phyloP scores from a whole-genome alignment of 2,329 filamentous ascomycete genomes.

The Penicillium palitans region DNA sequence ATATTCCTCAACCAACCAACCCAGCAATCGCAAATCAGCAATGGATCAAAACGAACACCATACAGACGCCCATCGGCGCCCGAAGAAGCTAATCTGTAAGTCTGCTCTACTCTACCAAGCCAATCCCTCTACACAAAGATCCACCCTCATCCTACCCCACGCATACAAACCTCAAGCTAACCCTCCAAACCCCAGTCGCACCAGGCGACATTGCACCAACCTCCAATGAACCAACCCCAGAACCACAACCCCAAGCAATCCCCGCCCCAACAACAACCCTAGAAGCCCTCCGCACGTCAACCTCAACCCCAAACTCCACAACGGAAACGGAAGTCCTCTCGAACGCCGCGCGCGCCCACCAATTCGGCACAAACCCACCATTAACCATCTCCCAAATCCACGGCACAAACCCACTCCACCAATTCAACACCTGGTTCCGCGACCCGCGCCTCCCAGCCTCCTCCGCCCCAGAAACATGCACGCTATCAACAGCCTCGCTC shows the following conservation, averaged over 20 bases:
- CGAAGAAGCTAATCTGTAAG: conserved; percentile 46
- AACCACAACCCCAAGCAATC: conserved; percentile 9
- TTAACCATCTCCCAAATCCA: conserved; percentile 45
- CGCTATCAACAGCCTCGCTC: conserved; percentile 78
- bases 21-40: background rate
- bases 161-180: conserved; percentile 13
- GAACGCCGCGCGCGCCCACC: conserved; percentile 44
- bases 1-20: conserved; percentile 4
- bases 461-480: conserved; percentile 82
- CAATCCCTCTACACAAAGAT: background rate
- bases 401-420: conserved; percentile 63
- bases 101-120: background rate
- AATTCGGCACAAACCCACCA: conserved; percentile 46
- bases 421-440: conserved; percentile 90
- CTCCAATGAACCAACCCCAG: conserved; percentile 18
- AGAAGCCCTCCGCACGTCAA: conserved; percentile 33
- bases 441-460: conserved; percentile 64
- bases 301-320: conserved; percentile 39
- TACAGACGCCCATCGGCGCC: conserved; percentile 28
- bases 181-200: conserved; percentile 34
- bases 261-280: background rate
- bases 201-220: conserved; percentile 43
- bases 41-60: conserved; percentile 16
- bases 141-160: background rate
- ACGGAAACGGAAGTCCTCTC: conserved; percentile 38